Base-by-base conservation (phyloP, 331 rosid genomes). In the Prunus yedoensis region DNA sequence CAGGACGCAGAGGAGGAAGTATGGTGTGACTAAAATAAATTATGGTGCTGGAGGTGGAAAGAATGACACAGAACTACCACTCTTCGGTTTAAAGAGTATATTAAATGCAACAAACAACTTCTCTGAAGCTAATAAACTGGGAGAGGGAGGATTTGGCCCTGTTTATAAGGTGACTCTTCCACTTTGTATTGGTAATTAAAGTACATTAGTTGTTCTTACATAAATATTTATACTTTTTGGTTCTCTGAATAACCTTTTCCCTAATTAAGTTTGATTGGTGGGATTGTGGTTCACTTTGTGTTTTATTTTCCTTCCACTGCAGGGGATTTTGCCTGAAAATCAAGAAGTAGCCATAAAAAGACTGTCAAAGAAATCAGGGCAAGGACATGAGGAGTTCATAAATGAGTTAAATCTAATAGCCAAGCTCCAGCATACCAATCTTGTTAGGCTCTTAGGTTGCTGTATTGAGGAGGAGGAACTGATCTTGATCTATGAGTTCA, bases 61-160 rank as follows among this genome's bases (percentile, higher is more conserved):
- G 14, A 71, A n/a, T 20, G 75, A 20, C 11, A 12, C 66, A 10
- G 71, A 58, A 10, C 65, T 79, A 4, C 71, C 79, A 2, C 8
- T 58, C 66, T 58, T 74, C 23, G 21, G 58, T 67, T 50, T 79
- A 14, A 66, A 32, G 10, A 47, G 35, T 2, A 23, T 79, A 47
- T 2, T 58, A 5, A 30, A 3, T 10, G 71, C 83, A 16, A 79
- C 79, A 49, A 58, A 74, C n/a, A 67, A 79, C 57, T 79, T 79
- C 59, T 58, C 79, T 0, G 71, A 35, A 74, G 49, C 27, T 7
- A 58, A 74, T 47, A 74, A 79, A 67, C 27, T 79, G 28, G 79
- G 83, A 74, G 70, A 63, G 35, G 83, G 83, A 21, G 83, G 83
- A 74, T 79, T 79, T 49, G 83, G 83, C 18, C 41, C 75, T 51